Conservation (phyloP, 495 filamentous ascomycete species). For the Xanthoparmelia taractica region DNA sequence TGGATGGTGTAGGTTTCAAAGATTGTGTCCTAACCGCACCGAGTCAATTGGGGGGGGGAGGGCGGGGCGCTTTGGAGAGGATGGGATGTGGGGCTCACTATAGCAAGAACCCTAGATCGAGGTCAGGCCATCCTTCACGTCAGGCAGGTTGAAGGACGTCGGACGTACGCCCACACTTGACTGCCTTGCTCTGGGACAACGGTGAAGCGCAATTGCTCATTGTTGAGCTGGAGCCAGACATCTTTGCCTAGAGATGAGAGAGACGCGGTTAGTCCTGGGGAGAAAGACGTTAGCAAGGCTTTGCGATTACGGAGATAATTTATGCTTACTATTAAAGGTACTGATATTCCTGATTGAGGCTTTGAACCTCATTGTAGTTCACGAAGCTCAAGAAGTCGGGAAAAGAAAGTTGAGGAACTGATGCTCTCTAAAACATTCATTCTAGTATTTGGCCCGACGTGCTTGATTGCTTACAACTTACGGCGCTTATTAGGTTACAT, state of each 20-base stretch:
- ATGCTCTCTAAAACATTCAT: too few relatives aligned
- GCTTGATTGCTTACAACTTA: not conserved
- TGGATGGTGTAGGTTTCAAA: constrained; percentile 81
- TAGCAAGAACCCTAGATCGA: constrained; percentile 21
- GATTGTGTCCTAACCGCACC: constrained; percentile 57
- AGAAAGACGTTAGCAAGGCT: not conserved
- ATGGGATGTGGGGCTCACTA: constrained; percentile 16
- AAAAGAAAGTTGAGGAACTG: not conserved
- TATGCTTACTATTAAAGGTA: constrained; percentile 72
- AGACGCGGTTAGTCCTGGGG: constrained; percentile 71
- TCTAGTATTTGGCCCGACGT: not conserved
- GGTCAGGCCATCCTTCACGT: not conserved
- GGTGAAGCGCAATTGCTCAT: constrained; percentile 83
- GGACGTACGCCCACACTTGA: constrained; percentile 90
- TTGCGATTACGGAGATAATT: not conserved
- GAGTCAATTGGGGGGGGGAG: too few relatives aligned
- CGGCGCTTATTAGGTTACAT: too few relatives aligned
- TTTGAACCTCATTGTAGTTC: constrained; percentile 62
- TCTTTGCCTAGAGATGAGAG: constrained; percentile 81
- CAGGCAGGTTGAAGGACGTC: not conserved
- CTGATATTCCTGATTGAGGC: constrained; percentile 70
- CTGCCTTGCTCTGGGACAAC: constrained; percentile 80
- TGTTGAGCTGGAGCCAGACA: constrained; percentile 86
- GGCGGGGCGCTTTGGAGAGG: not conserved
- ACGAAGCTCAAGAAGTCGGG: not conserved